Evolutionary conservation across 768 basidiomycete genomes (phyloP), one percentile per base, ranked within the genome.

Genomic region (Tylopilus plumbeoviolaceoides): DNA sequence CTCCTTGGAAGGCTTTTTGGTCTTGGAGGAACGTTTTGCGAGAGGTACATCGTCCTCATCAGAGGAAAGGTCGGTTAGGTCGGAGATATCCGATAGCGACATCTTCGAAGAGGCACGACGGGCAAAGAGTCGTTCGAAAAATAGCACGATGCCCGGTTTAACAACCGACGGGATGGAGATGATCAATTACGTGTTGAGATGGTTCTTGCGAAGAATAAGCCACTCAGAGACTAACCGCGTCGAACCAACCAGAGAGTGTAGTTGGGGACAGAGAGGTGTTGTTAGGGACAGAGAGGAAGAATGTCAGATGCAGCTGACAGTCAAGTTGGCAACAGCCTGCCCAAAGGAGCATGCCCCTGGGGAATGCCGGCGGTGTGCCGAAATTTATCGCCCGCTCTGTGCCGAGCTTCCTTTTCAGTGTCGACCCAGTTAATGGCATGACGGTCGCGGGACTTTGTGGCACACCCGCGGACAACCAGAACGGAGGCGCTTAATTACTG

Each of bases 1-100:
- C 46, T 74, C 72, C 21, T 62, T 64, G 7, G 59, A 33, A 20
- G 44, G 56, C 33, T 65, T 71, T 53, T 63, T 63, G 18, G 35
- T 50, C 31, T 54, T 59, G 53, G 63, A 55, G 46, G 55, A 30
- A 21, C 56, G 62, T 35, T 57, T 61, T 8, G 61, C 36, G 10
- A 66, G 64, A 4, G 65, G 67, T 21, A 61, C 53, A 41, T 72
- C 69, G 1, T 71, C 72, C 10, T 77, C 77, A 18, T 71, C 69
- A 7, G 67, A 69, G 5, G 74, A 74, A 33, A 79, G 59, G 41
- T 79, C 78, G 18, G 78, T 79, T 40, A 80, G 63, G 48, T 78
- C 76, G 4, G 79, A 80, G 38, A 66, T 47, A 48, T 76, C 74
- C n/a, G 72, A 73, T 28, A 71, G 58, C 28, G 71, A 69, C 69